Conservation (phyloP, 2,329 filamentous ascomycete species). For the Orbilia ellipsospora region DNA sequence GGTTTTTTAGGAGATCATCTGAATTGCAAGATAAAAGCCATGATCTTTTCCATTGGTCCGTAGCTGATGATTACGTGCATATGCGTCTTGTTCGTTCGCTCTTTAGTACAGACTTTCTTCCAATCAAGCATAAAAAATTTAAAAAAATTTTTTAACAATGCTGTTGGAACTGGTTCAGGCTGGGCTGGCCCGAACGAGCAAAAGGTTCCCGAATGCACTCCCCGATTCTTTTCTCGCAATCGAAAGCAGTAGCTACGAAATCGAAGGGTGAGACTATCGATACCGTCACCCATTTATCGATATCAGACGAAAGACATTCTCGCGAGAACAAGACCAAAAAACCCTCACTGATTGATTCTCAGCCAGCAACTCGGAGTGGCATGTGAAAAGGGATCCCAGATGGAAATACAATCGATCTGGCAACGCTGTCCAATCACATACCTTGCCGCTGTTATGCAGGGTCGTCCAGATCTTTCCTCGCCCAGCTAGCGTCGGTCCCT, state of each 20-base stretch:
- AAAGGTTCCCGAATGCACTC: background rate
- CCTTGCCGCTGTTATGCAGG: conserved; percentile 45
- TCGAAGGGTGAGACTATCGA: conserved; percentile 8
- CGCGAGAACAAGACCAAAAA: background rate
- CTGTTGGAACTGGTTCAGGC: background rate
- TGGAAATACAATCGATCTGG: conserved; percentile 8
- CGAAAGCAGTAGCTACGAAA: conserved; percentile 21
- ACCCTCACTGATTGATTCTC: background rate
- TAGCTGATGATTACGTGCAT: conserved; percentile 32
- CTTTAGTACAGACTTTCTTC: conserved; percentile 5
- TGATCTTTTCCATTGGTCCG: conserved; percentile 30
- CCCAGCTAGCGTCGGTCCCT: conserved; percentile 34
- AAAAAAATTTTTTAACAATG: too few species aligned
- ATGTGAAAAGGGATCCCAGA: conserved; percentile 47
- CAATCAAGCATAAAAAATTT: background rate
- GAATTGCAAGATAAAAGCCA: background rate
- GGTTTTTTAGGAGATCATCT: background rate
- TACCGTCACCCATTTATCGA: conserved; percentile 7
- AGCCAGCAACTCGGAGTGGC: conserved; percentile 13
- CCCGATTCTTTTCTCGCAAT: conserved; percentile 12
- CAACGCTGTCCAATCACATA: conserved; percentile 22
- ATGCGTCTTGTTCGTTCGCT: conserved; percentile 1
- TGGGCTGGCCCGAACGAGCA: background rate
- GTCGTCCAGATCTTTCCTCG: conserved; percentile 47
- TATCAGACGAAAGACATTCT: conserved; percentile 35